A percentile compares a stretch with the other conserved stretches of the same genome.
Conservation (phyloP, 331 rosid species). For the Acacia pycnantha region DNA sequence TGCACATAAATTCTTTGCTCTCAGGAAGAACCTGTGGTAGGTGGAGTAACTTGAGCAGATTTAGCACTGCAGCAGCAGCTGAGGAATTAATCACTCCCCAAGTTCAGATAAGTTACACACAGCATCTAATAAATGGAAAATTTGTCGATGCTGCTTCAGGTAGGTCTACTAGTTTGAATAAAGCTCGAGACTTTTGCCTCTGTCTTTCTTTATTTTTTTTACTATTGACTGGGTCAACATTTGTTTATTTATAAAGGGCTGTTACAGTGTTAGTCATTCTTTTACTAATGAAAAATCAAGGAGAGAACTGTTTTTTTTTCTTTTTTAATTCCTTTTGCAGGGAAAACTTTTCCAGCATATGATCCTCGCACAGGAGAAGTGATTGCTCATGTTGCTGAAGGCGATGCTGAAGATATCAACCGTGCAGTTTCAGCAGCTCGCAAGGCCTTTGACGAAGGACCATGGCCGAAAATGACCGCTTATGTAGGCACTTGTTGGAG, state of each 20-base stretch:
- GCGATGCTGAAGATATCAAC: conserved; percentile 68
- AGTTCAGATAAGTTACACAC: conserved; percentile 48
- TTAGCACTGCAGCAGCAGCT: conserved; percentile 50
- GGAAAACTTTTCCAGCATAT: conserved; percentile 76
- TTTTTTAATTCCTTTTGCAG: conserved; percentile 29
- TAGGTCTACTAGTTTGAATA: background rate
- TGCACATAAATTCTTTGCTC: background rate
- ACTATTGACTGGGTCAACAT: background rate
- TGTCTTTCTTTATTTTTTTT: background rate
- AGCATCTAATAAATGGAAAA: conserved; percentile 59
- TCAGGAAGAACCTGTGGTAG: conserved; percentile 42
- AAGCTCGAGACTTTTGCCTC: background rate
- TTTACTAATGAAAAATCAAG: background rate
- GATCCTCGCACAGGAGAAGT: conserved; percentile 87
- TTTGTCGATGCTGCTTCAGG: conserved; percentile 76
- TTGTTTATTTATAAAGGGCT: background rate
- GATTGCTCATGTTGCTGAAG: conserved; percentile 85
- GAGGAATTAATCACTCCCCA: conserved; percentile 58
- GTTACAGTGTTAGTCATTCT: background rate
- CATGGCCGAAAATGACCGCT: conserved; percentile 88
- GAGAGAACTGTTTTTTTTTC: background rate
- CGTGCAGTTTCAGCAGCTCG: conserved; percentile 87
- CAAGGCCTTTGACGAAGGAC: conserved; percentile 90
- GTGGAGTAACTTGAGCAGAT: conserved; percentile 28
- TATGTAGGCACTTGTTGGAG: conserved; percentile 46